Conservation (phyloP, 1,284 basidiomycete genomes). For the Nidula niveotomentosa region DNA sequence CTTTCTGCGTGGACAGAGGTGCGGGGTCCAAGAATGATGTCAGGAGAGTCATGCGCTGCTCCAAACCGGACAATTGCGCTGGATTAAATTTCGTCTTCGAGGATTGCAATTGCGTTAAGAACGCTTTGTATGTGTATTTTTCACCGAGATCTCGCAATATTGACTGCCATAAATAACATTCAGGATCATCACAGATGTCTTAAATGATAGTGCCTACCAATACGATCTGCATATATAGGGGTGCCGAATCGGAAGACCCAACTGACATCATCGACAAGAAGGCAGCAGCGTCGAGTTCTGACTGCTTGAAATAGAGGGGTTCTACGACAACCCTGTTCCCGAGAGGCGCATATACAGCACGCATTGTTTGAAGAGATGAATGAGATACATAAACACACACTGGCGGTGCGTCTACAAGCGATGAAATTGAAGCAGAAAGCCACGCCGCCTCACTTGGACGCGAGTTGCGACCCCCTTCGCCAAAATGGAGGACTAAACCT, state of each 20-base stretch:
- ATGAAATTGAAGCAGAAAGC: conserved; percentile 40
- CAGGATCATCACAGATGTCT: neutral
- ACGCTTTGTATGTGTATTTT: conserved; percentile 35
- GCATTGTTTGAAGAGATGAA: conserved; percentile 63
- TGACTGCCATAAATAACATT: conserved; percentile 19
- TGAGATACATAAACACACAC: conserved; percentile 63
- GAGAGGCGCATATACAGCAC: conserved; percentile 49
- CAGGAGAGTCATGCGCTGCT: conserved; percentile 59
- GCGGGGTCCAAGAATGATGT: conserved; percentile 44
- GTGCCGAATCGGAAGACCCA: conserved; percentile 55
- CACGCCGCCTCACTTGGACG: conserved; percentile 68
- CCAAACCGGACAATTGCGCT: conserved; percentile 47
- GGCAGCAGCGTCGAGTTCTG: conserved; percentile 66
- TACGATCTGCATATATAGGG: conserved; percentile 66
- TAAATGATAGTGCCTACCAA: conserved; percentile 41
- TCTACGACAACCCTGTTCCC: conserved; percentile 48
- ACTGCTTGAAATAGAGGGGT: conserved; percentile 56
- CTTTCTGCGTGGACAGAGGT: conserved; percentile 7
- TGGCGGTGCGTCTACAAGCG: conserved; percentile 39
- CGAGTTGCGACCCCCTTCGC: conserved; percentile 57
- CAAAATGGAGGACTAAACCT: conserved; percentile 67
- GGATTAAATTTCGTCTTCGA: conserved; percentile 53
- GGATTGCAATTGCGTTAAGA: conserved; percentile 43
- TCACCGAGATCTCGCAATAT: conserved; percentile 39
- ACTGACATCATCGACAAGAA: conserved; percentile 71